Conservation (phyloP, 1,139 yeast genomes). For the Candida anutae region DNA sequence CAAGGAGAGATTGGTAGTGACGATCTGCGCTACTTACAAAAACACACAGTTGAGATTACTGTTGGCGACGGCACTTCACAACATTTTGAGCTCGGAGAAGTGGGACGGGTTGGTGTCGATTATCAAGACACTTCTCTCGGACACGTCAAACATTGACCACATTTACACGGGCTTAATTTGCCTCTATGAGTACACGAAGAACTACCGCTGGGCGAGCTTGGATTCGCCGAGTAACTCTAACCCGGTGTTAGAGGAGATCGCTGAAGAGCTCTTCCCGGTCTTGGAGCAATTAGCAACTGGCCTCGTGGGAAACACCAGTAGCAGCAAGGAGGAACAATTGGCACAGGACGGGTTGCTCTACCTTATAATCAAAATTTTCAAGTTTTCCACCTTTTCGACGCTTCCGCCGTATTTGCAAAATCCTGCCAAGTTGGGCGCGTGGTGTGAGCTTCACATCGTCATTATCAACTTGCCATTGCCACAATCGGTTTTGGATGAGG, state of each 20-base stretch:
- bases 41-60: slow-evolving; percentile 31
- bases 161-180: slow-evolving; percentile 52
- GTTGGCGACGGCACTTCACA: slow-evolving; percentile 34
- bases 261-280: slow-evolving; percentile 45
- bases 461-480: slow-evolving; percentile 42
- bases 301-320: slow-evolving; percentile 17
- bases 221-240: slow-evolving; percentile 33
- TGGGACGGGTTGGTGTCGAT: slow-evolving; percentile 37
- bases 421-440: slow-evolving; percentile 44
- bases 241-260: slow-evolving; percentile 41
- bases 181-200: slow-evolving; percentile 47
- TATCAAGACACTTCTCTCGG: slow-evolving; percentile 33
- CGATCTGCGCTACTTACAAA: slow-evolving; percentile 30
- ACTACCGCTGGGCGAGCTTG: slow-evolving; percentile 49
- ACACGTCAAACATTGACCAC: slow-evolving; percentile 41
- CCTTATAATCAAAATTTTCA: slow-evolving; percentile 56
- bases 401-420: slow-evolving; percentile 53
- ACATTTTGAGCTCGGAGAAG: slow-evolving; percentile 34
- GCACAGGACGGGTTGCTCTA: slow-evolving; percentile 52
- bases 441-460: slow-evolving; percentile 57
- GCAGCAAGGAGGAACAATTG: slow-evolving; percentile 10
- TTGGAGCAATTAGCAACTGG: slow-evolving; percentile 43
- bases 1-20: slow-evolving; percentile 45
- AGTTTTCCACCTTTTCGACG: slow-evolving; percentile 49
- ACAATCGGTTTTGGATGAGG: slow-evolving; percentile 27